These are phyloP conservation scores for Oryza glumipatula DNA, from an alignment of 176 grass and related monocot species.

Conservation along the genomic window DNA sequence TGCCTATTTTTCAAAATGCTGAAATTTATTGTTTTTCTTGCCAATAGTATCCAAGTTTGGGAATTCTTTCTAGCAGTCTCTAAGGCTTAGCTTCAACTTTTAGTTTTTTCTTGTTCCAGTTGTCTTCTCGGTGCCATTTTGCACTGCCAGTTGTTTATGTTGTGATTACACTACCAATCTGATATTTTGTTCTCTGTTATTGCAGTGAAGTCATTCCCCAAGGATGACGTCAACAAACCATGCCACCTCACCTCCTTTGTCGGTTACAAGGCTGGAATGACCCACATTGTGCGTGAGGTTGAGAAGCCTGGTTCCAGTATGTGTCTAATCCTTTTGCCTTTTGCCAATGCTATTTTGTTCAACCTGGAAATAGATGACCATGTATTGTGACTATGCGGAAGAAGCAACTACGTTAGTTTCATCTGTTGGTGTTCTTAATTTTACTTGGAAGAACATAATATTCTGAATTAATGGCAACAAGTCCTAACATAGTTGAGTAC, in stretches of 20 bases:
- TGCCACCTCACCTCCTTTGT: slow-evolving; percentile 90
- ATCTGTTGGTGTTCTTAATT: background rate
- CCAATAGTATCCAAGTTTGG: background rate
- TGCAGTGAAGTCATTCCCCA: slow-evolving; percentile 92
- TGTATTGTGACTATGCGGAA: background rate
- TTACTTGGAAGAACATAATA: background rate
- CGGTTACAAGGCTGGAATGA: slow-evolving; percentile 99
- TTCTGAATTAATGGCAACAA: background rate
- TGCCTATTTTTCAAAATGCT: background rate
- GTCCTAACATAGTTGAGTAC: background rate
- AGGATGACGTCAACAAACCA: slow-evolving; percentile 64
- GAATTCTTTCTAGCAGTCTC: background rate
- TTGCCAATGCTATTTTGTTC: background rate
- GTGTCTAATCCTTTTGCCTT: background rate
- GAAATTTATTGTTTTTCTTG: background rate
- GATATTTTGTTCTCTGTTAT: background rate
- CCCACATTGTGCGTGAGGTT: slow-evolving; percentile 94
- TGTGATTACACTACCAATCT: background rate
- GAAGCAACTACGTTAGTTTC: background rate
- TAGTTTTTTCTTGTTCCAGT: background rate
- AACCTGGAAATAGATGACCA: background rate
- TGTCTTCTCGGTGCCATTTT: background rate
- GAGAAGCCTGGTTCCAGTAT: slow-evolving; percentile 81
- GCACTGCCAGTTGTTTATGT: background rate
- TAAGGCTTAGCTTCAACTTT: background rate